Base-by-base conservation (phyloP, 2,329 filamentous ascomycete species). In the Alternaria tenuissima region DNA sequence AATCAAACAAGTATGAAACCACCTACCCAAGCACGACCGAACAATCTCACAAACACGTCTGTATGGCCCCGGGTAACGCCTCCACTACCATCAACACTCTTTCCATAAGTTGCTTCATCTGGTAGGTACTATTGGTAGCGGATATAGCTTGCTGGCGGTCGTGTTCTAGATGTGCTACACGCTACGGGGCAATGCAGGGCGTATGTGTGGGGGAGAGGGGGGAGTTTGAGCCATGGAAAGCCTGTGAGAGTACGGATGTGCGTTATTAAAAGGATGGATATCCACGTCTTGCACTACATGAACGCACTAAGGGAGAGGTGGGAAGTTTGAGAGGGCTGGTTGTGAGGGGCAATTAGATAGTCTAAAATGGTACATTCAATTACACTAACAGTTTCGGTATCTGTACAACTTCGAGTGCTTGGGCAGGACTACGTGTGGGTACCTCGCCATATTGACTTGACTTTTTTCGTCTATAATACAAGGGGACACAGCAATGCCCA, bases 31-130 rank as follows among this genome's bases (percentile, higher is more conserved):
- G 20, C 20, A 26, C 6, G 32, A 36, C 14, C 3, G 14, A 9
- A 7, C 1, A n/a, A 18, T 26, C 3, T 49, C 46, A n/a, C 14
- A 22, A 16, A 26, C 22, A 34, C 26, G 18, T 53, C 24, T 26
- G 42, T 41, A 43, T 39, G 41, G 48, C 55, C 41, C 55, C 55
- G 48, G 55, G 7, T 44, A 53, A 32, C 41, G n/a, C 28, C 14
- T 51, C 48, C 48, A 57, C 55, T 28, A 43, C 36, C 32, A 26
- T 57, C 41, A 32, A 57, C 41, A 46, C 20, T 36, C 28, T 24
- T 28, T 52, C 41, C 7, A 20, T 26, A 32, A 57, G 22, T 41
- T 57, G 48, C 48, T 57, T 26, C 22, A 53, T 57, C 14, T 26
- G 18, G 30, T 36, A 36, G 46, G 11, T 22, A 30, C 30, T 24